Percentiles rank a stretch among this genome's conserved stretches.
These are phyloP conservation scores for Nyssa sinensis DNA, from an alignment of 148 eudicot genomes.

Conservation along the genomic window DNA sequence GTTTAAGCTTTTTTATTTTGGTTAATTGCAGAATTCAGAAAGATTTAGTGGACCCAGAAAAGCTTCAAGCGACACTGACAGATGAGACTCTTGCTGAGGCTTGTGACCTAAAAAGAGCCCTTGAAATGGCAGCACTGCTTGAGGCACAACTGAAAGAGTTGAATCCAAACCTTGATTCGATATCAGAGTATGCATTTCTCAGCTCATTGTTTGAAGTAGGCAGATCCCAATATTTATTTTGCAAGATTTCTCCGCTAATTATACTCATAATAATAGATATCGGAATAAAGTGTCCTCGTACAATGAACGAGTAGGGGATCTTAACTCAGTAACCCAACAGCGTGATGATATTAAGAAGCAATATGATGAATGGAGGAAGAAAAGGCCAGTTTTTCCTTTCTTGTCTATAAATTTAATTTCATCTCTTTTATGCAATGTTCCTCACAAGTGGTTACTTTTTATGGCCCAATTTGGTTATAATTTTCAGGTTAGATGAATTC, in stretches of 20 bases:
- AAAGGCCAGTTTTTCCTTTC: conserved; percentile 49
- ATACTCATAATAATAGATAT: conserved; percentile 42
- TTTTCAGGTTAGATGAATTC: conserved; percentile 92
- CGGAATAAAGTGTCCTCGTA: conserved; percentile 69
- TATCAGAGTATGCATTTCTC: conserved; percentile 64
- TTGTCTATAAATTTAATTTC: background rate
- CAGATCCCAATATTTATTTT: background rate
- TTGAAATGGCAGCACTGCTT: conserved; percentile 81
- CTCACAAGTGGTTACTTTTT: background rate
- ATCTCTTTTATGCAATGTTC: background rate
- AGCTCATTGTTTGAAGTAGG: background rate
- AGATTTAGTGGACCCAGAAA: conserved; percentile 85
- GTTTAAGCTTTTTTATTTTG: background rate
- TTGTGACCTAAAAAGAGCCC: conserved; percentile 64
- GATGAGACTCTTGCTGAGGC: conserved; percentile 61
- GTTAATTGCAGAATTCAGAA: conserved; percentile 60
- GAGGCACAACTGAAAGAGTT: conserved; percentile 97
- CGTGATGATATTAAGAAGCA: conserved; percentile 89
- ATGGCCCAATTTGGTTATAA: conserved; percentile 3
- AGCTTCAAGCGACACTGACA: conserved; percentile 64
- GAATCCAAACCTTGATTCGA: conserved; percentile 98
- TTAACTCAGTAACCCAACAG: conserved; percentile 68
- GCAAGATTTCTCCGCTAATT: background rate
- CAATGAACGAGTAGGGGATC: conserved; percentile 87
- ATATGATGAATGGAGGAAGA: conserved; percentile 92